phyloP scores from a whole-genome alignment of 2,329 filamentous ascomycete genomes.

The Alternaria tenuissima region DNA sequence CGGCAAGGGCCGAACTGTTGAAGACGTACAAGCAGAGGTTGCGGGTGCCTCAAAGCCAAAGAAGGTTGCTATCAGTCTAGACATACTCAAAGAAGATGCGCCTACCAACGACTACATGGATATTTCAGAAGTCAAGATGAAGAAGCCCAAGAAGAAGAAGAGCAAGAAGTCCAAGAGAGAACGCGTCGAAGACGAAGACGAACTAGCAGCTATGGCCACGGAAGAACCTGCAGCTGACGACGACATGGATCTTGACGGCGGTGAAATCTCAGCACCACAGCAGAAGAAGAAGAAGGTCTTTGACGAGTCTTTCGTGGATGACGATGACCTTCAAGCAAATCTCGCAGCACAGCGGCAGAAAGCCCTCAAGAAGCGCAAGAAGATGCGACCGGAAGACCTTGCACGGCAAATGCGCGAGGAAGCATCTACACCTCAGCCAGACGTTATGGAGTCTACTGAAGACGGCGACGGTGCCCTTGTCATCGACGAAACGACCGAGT shows the following conservation, averaged over 20 bases:
- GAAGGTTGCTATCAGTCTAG: slow-evolving; percentile 77
- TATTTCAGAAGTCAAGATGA: slow-evolving; percentile 85
- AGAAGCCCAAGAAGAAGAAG: slow-evolving; percentile 61
- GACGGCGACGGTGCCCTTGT: slow-evolving; percentile 74
- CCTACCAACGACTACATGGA: slow-evolving; percentile 89
- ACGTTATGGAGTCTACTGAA: slow-evolving; percentile 67
- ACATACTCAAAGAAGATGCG: slow-evolving; percentile 70
- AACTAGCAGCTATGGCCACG: slow-evolving; percentile 57
- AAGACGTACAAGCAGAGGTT: slow-evolving; percentile 68
- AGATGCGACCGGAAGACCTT: slow-evolving; percentile 83
- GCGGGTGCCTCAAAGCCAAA: slow-evolving; percentile 65
- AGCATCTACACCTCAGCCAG: slow-evolving; percentile 56
- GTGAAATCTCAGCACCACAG: slow-evolving; percentile 37
- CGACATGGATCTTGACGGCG: slow-evolving; percentile 77
- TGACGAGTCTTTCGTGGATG: slow-evolving; percentile 79
- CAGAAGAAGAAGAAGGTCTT: slow-evolving; percentile 71
- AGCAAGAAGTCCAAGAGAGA: slow-evolving; percentile 44
- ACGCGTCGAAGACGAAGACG: slow-evolving; percentile 64
- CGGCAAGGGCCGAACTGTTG: slow-evolving; percentile 71
- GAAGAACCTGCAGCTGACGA: slow-evolving; percentile 37
- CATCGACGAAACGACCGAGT: slow-evolving; percentile 96
- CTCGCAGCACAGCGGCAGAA: slow-evolving; percentile 82
- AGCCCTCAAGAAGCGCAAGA: slow-evolving; percentile 92
- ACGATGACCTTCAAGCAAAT: slow-evolving; percentile 89
- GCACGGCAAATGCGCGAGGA: slow-evolving; percentile 79